These are phyloP conservation scores for Podospora fimiseda DNA, from an alignment of 495 filamentous ascomycete species.

Conservation along the genomic window DNA sequence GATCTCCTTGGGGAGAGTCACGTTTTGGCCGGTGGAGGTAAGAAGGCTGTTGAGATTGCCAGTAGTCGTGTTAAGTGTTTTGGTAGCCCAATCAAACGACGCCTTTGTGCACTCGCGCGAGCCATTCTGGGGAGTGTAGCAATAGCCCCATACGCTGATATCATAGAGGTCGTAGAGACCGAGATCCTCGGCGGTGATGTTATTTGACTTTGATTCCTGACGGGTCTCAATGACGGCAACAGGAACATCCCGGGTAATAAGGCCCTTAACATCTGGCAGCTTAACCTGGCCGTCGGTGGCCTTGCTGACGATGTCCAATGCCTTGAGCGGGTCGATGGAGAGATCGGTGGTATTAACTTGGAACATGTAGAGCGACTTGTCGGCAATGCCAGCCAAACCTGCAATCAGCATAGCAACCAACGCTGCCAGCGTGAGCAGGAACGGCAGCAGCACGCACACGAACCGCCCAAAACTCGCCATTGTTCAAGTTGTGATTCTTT, in stretches of 20 bases:
- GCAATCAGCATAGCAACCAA: constrained; percentile 68
- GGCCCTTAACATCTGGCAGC: constrained; percentile 1
- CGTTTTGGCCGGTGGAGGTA: constrained; percentile 29
- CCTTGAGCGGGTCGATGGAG: constrained; percentile 29
- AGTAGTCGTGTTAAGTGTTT: constrained; percentile 50
- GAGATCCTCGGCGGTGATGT: constrained; percentile 47
- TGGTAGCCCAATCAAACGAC: constrained; percentile 72
- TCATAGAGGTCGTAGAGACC: constrained; percentile 71
- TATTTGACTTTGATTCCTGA: constrained; percentile 19
- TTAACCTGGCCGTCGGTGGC: constrained; percentile 6
- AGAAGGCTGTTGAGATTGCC: constrained; percentile 42
- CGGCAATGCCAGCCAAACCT: constrained; percentile 63
- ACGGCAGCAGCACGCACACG: constrained; percentile 74
- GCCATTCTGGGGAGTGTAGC: constrained; percentile 46
- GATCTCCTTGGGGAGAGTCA: constrained; percentile 56
- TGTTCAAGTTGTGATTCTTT: constrained; percentile 6
- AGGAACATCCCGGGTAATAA: constrained; percentile 9
- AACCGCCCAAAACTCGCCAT: constrained; percentile 56
- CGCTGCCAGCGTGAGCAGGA: constrained; percentile 64
- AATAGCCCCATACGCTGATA: constrained; percentile 84
- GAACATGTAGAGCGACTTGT: constrained; percentile 67
- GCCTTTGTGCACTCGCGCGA: constrained; percentile 51
- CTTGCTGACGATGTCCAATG: constrained; percentile 16
- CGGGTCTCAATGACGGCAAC: constrained; percentile 10
- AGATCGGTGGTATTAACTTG: constrained; percentile 52